These are phyloP conservation scores for Millerozyma miso DNA, from an alignment of 805 yeast genomes.

Conservation along the genomic window DNA sequence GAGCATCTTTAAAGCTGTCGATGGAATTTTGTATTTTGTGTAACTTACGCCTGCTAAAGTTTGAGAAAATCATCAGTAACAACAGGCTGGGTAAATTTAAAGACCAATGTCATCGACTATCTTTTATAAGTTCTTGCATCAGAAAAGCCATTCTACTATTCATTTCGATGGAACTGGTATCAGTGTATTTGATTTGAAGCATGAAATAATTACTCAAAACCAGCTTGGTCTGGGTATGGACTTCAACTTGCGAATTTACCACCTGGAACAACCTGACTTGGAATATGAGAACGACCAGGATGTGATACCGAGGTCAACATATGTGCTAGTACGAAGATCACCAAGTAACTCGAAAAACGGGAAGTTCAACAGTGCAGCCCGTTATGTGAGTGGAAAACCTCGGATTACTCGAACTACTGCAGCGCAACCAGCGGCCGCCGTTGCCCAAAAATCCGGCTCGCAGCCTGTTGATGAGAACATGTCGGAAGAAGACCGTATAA, in stretches of 20 bases:
- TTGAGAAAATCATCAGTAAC: not conserved
- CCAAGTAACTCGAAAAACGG: conserved; percentile 52
- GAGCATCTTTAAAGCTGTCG: not conserved
- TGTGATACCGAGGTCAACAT: conserved; percentile 85
- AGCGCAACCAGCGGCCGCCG: conserved; percentile 16
- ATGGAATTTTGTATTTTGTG: conserved; percentile 3
- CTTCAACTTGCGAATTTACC: conserved; percentile 70
- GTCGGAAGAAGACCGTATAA: conserved; percentile 83
- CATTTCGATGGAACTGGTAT: conserved; percentile 96
- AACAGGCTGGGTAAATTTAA: not conserved
- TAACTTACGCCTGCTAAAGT: not conserved
- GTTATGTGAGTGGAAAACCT: conserved; percentile 74
- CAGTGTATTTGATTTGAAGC: conserved; percentile 88
- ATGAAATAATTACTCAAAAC: conserved; percentile 80
- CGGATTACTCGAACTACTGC: conserved; percentile 40
- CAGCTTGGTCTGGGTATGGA: conserved; percentile 80
- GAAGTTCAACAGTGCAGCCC: conserved; percentile 53
- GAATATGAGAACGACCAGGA: conserved; percentile 86
- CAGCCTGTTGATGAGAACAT: conserved; percentile 38
- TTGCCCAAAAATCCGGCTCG: conserved; percentile 12
- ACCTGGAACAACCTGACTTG: conserved; percentile 48
- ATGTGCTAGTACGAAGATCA: conserved; percentile 74
- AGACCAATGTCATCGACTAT: conserved; percentile 74
- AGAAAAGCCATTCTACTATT: conserved; percentile 71
- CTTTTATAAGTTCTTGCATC: conserved; percentile 82